These are phyloP conservation scores for Oryza meyeriana DNA, from an alignment of 176 grass and related monocot species.

Conservation along the genomic window DNA sequence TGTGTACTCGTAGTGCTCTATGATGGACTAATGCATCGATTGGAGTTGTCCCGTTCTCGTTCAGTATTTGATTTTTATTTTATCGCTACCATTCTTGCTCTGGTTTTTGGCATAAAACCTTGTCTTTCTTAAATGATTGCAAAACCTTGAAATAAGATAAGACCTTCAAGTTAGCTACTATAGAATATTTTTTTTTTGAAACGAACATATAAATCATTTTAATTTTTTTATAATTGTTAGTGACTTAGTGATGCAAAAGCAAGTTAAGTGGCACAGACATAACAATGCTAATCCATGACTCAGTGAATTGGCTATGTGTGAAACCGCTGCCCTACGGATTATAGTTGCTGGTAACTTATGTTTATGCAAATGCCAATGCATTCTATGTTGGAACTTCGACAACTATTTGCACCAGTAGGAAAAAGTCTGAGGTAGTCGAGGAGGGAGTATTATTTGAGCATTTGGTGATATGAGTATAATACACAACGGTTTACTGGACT, in stretches of 20 bases:
- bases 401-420: background rate
- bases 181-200: no score
- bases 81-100: background rate
- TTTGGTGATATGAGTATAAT: background rate
- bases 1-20: background rate
- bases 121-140: background rate
- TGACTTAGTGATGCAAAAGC: background rate
- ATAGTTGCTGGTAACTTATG: background rate
- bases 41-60: background rate
- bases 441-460: background rate
- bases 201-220: no score
- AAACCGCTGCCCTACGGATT: background rate
- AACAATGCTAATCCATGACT: background rate
- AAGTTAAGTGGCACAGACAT: background rate
- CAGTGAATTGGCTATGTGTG: background rate
- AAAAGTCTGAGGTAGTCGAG: no score
- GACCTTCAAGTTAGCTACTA: background rate
- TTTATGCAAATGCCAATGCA: background rate
- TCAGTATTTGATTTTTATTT: background rate
- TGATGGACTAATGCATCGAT: background rate
- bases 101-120: background rate
- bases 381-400: background rate
- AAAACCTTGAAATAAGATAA: background rate
- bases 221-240: background rate
- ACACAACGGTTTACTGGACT: background rate